Evolutionary conservation across 208 protist species (phyloP), one percentile per base, ranked within the genome.

Genomic region (Balamuthia mandrillaris): DNA sequence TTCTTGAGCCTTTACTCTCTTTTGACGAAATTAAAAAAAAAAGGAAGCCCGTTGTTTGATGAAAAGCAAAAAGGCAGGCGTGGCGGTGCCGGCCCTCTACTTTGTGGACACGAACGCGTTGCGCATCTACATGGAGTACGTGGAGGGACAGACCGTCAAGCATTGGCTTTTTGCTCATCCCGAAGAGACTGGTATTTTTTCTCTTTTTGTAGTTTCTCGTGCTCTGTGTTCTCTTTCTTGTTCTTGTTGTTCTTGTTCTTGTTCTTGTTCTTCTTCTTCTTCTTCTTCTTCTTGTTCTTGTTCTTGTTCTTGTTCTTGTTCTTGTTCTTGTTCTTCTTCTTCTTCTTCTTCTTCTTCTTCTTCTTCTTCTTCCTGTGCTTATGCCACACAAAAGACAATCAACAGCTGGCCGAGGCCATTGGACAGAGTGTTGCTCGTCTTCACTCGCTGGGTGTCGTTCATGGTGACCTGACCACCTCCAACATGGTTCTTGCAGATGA

Each of bases 391-490:
- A 18, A 75, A 45, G 83, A 86, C 29, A 29, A 31, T 6, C 37
- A 16, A 44, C 27, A 33, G 45, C 37, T 96, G 35, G 88, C 95
- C 21, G 56, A 58, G n/a, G 88, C 91, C 18, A 94, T 98, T 37
- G 97, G 97, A 12, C 84, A 92, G 47, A 86, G 94, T 3, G 89
- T 99, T 37, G 95, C 91, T 16, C 84, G 60, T 39, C 88, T 99
- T 63, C 97, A 99, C 90, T 93, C 94, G 58, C 88, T 85, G 4
- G 91, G 95, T 78, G 87, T 99, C 24, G 93, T 98, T 44, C 97
- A 99, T 88, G 97, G 97, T 18, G 97, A 99, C 89, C 91, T 99
- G 14, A 99, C 97, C n/a, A 98, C 97, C 4, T 98, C 96, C 7
- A 99, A 99, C 86, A 95, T 99, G 39, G 92, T 98, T 41, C 90